These are phyloP conservation scores for Neurospora sp. DNA, from an alignment of 2,329 filamentous ascomycete genomes.

Conservation along the genomic window DNA sequence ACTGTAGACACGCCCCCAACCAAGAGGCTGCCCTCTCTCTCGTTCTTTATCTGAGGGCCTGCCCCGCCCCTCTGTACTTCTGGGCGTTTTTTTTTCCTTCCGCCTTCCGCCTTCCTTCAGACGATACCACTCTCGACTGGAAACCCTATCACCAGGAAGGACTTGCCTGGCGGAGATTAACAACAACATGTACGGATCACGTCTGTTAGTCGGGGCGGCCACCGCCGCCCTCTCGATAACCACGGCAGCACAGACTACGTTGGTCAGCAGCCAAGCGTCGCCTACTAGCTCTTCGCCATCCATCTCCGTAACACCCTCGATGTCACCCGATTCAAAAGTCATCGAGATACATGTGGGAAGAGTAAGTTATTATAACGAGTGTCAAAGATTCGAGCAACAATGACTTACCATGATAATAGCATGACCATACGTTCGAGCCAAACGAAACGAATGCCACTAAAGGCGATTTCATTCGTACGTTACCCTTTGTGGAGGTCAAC, in stretches of 20 bases:
- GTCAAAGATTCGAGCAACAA: slow-evolving; percentile 1
- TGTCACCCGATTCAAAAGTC: slow-evolving; percentile 4
- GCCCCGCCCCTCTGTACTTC: background rate
- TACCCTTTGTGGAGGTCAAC: background rate
- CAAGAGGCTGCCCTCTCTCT: background rate
- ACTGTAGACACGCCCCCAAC: background rate
- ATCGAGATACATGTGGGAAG: slow-evolving; percentile 13
- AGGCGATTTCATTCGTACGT: background rate
- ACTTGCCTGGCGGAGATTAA: background rate
- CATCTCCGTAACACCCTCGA: slow-evolving; percentile 1
- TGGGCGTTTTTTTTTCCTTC: background rate
- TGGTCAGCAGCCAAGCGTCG: background rate
- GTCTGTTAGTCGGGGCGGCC: background rate
- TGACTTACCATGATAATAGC: background rate
- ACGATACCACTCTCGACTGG: background rate
- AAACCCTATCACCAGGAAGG: background rate
- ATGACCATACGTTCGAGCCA: background rate
- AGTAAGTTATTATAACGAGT: slow-evolving; percentile 5
- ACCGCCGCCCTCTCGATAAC: background rate
- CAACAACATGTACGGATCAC: background rate
- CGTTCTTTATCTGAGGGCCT: background rate
- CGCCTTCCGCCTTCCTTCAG: background rate
- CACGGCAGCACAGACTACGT: background rate
- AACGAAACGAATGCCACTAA: background rate
- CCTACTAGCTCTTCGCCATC: background rate